phyloP scores from a whole-genome alignment of 345 rosid genomes.

The Draba incana region DNA sequence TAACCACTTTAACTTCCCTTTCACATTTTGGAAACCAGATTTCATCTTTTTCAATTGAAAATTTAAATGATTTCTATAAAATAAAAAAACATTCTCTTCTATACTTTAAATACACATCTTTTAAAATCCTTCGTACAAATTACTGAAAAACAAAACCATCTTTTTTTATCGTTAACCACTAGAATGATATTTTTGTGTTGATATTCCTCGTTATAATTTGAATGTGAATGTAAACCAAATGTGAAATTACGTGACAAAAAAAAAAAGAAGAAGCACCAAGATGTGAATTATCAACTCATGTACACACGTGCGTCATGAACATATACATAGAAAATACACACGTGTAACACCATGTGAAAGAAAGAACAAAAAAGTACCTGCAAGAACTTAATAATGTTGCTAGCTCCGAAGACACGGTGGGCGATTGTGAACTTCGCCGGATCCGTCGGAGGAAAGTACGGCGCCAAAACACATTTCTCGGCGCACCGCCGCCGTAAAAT shows the following conservation, averaged over 20 bases:
- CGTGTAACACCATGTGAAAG: slow-evolving; percentile 15
- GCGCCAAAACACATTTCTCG: slow-evolving; percentile 85
- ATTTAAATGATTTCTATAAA: not conserved
- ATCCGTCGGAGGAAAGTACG: slow-evolving; percentile 90
- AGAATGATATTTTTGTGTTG: slow-evolving; percentile 1
- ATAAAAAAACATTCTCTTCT: not conserved
- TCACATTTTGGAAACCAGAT: slow-evolving; percentile 37
- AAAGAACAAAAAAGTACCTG: slow-evolving; percentile 55
- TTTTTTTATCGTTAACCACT: not conserved
- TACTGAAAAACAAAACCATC: not conserved
- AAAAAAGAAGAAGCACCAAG: too few relatives aligned
- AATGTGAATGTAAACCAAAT: not conserved
- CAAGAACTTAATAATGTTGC: slow-evolving; percentile 90
- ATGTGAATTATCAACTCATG: slow-evolving; percentile 18
- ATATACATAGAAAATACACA: slow-evolving; percentile 16
- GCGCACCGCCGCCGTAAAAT: slow-evolving; percentile 79
- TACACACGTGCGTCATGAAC: slow-evolving; percentile 33
- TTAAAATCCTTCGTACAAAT: not conserved
- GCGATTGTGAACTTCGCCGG: slow-evolving; percentile 86
- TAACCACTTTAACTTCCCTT: slow-evolving; percentile 44
- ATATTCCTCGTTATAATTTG: not conserved
- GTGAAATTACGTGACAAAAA: too few relatives aligned
- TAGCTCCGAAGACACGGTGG: slow-evolving; percentile 93
- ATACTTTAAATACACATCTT: not conserved
- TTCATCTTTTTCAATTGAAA: not conserved